Evolutionary conservation across 768 basidiomycete species (phyloP).

Genomic region (Lyophyllum semitale): DNA sequence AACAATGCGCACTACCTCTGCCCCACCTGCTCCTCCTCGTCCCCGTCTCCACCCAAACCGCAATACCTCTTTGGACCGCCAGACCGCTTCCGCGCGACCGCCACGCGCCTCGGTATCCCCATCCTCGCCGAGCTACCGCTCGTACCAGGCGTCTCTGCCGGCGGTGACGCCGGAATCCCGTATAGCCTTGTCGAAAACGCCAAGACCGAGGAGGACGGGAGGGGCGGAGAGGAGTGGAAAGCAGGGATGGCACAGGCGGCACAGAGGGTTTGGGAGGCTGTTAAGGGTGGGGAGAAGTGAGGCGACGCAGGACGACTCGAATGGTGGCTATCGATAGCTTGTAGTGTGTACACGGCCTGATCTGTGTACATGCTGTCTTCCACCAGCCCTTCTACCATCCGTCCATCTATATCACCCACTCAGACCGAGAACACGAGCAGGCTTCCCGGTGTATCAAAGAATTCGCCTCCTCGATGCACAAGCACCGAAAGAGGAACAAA

Average conservation of each 20-base stretch:
- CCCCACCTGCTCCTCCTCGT: constrained; percentile 50
- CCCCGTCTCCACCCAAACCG: constrained; percentile 18
- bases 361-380: too few species aligned
- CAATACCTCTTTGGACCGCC: constrained; percentile 76
- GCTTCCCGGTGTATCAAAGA: too few species aligned
- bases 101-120: constrained; percentile 55
- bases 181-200: constrained; percentile 17
- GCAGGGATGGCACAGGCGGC: constrained; percentile 17
- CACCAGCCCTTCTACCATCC: too few species aligned
- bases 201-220: constrained; percentile 12
- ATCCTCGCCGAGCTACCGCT: constrained; percentile 84
- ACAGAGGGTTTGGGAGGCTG: constrained; percentile 11
- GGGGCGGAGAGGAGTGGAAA: constrained; percentile 17
- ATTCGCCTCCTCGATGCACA: too few species aligned
- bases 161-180: constrained; percentile 64
- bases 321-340: too few species aligned
- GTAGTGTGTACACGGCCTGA: too few species aligned
- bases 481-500: too few species aligned
- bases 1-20: constrained; percentile 89
- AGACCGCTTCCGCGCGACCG: constrained; percentile 59
- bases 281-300: background rate
- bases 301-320: too few species aligned
- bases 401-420: too few species aligned
- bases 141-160: constrained; percentile 68
- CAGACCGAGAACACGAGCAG: too few species aligned